phyloP scores from a whole-genome alignment of 23 red algal species.

The Gracilaria domingensis region DNA sequence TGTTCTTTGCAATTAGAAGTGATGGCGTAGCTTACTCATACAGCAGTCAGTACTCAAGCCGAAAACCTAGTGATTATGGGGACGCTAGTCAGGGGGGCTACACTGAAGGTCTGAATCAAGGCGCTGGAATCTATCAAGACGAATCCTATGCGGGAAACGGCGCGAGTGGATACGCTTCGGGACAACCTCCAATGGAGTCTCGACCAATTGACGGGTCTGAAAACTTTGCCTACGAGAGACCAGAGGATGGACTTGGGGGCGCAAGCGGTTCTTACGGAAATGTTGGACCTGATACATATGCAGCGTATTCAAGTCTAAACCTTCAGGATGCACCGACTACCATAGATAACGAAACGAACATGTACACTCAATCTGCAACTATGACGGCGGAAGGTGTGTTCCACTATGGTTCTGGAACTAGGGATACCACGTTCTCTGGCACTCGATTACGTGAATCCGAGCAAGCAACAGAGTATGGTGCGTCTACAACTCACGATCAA shows the following conservation, averaged over 20 bases:
- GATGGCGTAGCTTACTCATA: constrained; percentile 50
- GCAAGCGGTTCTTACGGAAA: constrained; percentile 42
- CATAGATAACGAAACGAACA: constrained; percentile 3
- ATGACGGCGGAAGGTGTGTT: constrained; percentile 5
- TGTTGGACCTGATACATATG: constrained; percentile 44
- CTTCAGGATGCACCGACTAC: constrained; percentile 21
- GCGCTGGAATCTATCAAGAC: not conserved
- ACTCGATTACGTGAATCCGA: not conserved
- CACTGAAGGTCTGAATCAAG: constrained; percentile 8
- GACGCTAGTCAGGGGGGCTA: constrained; percentile 56
- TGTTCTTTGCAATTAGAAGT: constrained; percentile 66
- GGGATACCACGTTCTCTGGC: not conserved
- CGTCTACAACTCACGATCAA: not conserved
- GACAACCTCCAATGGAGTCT: constrained; percentile 36
- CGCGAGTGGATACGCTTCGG: constrained; percentile 16
- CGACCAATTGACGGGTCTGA: constrained; percentile 17
- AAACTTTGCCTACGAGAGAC: constrained; percentile 41
- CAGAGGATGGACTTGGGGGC: constrained; percentile 36
- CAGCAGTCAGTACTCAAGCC: constrained; percentile 66
- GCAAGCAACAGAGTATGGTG: constrained; percentile 19
- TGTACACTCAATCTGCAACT: constrained; percentile 19
- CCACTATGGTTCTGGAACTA: constrained; percentile 19
- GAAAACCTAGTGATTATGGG: constrained; percentile 56
- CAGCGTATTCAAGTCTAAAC: constrained; percentile 56
- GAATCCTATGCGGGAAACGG: constrained; percentile 9